Evolutionary conservation across 176 grass and related monocot genomes (phyloP).

Genomic region (Pharus latifolius): DNA sequence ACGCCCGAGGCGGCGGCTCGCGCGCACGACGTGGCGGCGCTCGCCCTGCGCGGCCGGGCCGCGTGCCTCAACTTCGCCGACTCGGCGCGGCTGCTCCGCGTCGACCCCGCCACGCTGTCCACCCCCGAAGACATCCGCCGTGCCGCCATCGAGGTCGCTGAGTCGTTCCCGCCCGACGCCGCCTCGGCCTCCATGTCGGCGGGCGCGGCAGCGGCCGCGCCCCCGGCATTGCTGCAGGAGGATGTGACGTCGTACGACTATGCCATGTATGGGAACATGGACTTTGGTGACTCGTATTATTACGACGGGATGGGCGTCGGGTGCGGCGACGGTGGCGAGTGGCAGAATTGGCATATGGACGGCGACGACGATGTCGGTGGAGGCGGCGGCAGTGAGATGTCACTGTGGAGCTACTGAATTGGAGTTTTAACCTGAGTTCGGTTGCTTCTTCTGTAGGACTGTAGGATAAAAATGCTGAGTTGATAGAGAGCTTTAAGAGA

Average conservation of each 20-base stretch:
- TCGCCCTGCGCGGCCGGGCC: conserved; percentile 36
- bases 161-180: conserved; percentile 23
- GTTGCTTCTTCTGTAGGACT: background rate
- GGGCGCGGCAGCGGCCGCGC: background rate
- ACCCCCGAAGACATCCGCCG: conserved; percentile 64
- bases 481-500: background rate
- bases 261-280: conserved; percentile 15
- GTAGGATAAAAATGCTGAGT: background rate
- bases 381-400: conserved; percentile 12
- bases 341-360: conserved; percentile 23
- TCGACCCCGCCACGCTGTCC: conserved; percentile 38
- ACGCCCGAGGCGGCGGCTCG: conserved; percentile 59
- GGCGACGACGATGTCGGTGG: conserved; percentile 19
- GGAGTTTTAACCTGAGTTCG: background rate
- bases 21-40: conserved; percentile 85
- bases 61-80: conserved; percentile 83
- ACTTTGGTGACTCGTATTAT: conserved; percentile 32
- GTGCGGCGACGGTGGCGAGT: background rate
- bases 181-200: background rate
- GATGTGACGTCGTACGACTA: conserved; percentile 19
- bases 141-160: conserved; percentile 58
- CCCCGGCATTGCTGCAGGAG: background rate
- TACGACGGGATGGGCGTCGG: conserved; percentile 24
- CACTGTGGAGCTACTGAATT: conserved; percentile 52
- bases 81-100: conserved; percentile 42